A percentile compares a stretch with the other conserved stretches of the same genome.
phyloP scores from a whole-genome alignment of 2,329 filamentous ascomycete species.

The Cladobotryum protrusum region DNA sequence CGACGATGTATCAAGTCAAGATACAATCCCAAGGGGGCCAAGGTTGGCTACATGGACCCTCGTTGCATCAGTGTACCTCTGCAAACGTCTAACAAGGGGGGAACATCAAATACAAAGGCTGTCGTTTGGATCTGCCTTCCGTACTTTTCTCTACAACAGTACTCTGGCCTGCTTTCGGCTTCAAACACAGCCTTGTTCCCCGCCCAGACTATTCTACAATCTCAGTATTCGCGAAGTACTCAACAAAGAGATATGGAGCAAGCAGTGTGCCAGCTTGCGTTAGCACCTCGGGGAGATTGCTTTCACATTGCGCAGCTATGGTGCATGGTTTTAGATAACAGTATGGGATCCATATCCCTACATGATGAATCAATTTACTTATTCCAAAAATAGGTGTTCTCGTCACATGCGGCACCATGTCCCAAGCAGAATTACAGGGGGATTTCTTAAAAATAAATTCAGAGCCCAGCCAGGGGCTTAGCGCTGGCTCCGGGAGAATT shows the following conservation, averaged over 20 bases:
- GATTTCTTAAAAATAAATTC: slow-evolving; percentile 25
- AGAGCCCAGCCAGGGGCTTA: slow-evolving; percentile 21
- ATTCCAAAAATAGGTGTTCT: slow-evolving; percentile 26
- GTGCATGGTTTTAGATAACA: slow-evolving; percentile 39
- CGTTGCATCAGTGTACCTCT: slow-evolving; percentile 31
- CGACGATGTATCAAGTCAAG: slow-evolving; percentile 30
- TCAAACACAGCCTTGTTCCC: slow-evolving; percentile 32
- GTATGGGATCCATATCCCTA: slow-evolving; percentile 23
- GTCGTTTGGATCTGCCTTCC: slow-evolving; percentile 41
- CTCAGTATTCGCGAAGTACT: slow-evolving; percentile 33
- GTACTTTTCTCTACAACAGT: slow-evolving; percentile 41
- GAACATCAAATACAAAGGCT: slow-evolving; percentile 10
- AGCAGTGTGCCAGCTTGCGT: slow-evolving; percentile 35
- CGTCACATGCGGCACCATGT: slow-evolving; percentile 36
- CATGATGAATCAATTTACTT: background rate
- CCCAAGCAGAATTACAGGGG: slow-evolving; percentile 26
- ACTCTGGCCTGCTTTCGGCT: slow-evolving; percentile 31
- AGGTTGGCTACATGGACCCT: slow-evolving; percentile 38
- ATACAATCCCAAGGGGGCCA: slow-evolving; percentile 31
- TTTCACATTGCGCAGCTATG: slow-evolving; percentile 45
- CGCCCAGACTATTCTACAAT: slow-evolving; percentile 37
- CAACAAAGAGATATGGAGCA: slow-evolving; percentile 40
- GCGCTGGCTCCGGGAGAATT: slow-evolving; percentile 20
- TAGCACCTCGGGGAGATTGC: slow-evolving; percentile 30
- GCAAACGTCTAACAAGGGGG: slow-evolving; percentile 17